These are phyloP conservation scores for Nicotiana tabacum DNA, from an alignment of 257 asterid species.

Conservation along the genomic window DNA sequence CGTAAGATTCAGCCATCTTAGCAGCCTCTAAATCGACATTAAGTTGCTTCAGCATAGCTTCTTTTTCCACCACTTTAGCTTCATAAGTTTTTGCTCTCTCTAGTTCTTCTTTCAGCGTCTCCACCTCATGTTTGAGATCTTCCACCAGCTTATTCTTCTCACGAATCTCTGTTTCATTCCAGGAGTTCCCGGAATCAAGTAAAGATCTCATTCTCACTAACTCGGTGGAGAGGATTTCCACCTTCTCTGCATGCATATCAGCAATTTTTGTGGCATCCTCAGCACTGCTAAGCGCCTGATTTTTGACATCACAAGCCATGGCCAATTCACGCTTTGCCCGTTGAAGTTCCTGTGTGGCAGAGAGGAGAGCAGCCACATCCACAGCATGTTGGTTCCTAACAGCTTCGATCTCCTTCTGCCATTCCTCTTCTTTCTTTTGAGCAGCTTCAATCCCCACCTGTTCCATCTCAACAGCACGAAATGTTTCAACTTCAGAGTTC, in stretches of 20 bases:
- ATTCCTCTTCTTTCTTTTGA: conserved; percentile 78
- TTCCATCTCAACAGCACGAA: conserved; percentile 85
- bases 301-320: conserved; percentile 60
- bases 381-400: conserved; percentile 66
- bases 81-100: conserved; percentile 43
- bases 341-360: conserved; percentile 70
- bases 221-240: conserved; percentile 71
- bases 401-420: conserved; percentile 71
- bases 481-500: conserved; percentile 77
- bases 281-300: conserved; percentile 72
- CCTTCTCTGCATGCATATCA: conserved; percentile 60
- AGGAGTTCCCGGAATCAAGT: conserved; percentile 50
- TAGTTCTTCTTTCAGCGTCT: conserved; percentile 54
- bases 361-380: conserved; percentile 69
- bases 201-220: conserved; percentile 57
- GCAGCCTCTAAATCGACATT: conserved; percentile 89
- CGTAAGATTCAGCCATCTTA: conserved; percentile 69
- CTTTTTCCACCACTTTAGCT: conserved; percentile 60
- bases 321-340: conserved; percentile 65
- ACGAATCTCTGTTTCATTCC: conserved; percentile 41
- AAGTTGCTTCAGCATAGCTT: conserved; percentile 65
- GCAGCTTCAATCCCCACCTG: conserved; percentile 84
- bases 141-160: conserved; percentile 53
- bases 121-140: conserved; percentile 58
- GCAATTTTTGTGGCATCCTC: conserved; percentile 75